These are phyloP conservation scores for Elongisporangium anandrum DNA, from an alignment of 352 stramenopile genomes.

Conservation along the genomic window DNA sequence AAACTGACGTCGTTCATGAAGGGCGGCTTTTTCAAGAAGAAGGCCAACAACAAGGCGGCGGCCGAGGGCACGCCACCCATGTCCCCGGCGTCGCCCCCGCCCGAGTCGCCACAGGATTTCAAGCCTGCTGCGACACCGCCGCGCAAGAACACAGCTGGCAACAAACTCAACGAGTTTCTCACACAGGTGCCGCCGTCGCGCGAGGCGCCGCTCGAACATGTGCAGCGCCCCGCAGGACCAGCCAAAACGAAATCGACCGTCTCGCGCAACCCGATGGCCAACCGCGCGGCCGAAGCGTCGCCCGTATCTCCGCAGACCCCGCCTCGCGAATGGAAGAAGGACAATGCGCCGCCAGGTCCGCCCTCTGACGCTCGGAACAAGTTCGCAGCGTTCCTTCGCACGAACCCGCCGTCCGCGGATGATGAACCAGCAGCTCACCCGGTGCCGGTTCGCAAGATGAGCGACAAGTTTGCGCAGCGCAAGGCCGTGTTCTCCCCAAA, in stretches of 20 bases:
- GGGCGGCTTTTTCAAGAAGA: slow-evolving; percentile 60
- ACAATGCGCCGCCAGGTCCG: slow-evolving; percentile 1
- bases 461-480: slow-evolving; percentile 48
- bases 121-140: slow-evolving; percentile 8
- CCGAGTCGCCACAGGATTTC: slow-evolving; percentile 11
- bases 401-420: slow-evolving; percentile 45
- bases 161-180: slow-evolving; percentile 76
- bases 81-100: slow-evolving; percentile 15
- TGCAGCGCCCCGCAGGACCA: slow-evolving; percentile 49
- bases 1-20: slow-evolving; percentile 84
- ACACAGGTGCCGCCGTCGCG: slow-evolving; percentile 63
- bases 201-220: slow-evolving; percentile 52
- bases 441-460: slow-evolving; percentile 21
- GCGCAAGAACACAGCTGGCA: slow-evolving; percentile 29
- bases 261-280: slow-evolving; percentile 25
- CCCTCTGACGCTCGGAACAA: slow-evolving; percentile 53
- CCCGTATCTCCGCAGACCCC: slow-evolving; percentile 20
- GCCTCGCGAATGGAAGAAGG: slow-evolving; percentile 15
- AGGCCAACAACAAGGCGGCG: slow-evolving; percentile 16
- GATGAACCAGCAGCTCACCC: slow-evolving; percentile 17
- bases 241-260: slow-evolving; percentile 35
- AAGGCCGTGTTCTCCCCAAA: slow-evolving; percentile 63
- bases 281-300: background rate
- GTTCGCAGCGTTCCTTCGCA: slow-evolving; percentile 76
- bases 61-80: slow-evolving; percentile 43